Percentiles rank a stretch among this genome's conserved stretches.
Conservation (phyloP, 306 rosid genomes). For the Castanospermum australe region DNA sequence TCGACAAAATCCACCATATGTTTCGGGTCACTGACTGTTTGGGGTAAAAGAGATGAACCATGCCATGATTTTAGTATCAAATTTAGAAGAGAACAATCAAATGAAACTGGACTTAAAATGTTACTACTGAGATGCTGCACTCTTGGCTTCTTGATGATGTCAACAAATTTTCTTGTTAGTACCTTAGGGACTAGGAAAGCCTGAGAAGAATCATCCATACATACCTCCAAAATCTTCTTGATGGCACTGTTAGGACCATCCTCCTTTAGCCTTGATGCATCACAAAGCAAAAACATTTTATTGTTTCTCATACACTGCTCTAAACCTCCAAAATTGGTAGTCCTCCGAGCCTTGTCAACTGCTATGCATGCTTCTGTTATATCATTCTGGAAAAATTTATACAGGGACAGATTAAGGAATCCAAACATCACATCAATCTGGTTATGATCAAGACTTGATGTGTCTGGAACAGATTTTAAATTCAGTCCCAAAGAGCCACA, state of each 20-base stretch:
- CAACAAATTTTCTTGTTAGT: slow-evolving; percentile 65
- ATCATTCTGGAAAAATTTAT: slow-evolving; percentile 56
- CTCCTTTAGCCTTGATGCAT: slow-evolving; percentile 50
- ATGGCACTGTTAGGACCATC: slow-evolving; percentile 42
- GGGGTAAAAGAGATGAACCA: slow-evolving; percentile 76
- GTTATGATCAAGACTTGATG: slow-evolving; percentile 24
- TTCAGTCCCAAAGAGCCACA: slow-evolving; percentile 41
- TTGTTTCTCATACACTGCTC: slow-evolving; percentile 62
- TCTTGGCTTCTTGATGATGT: slow-evolving; percentile 72
- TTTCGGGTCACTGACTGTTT: slow-evolving; percentile 51
- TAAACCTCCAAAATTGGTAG: slow-evolving; percentile 49
- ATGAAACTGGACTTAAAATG: slow-evolving; percentile 56
- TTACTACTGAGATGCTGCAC: slow-evolving; percentile 60
- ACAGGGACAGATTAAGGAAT: slow-evolving; percentile 73
- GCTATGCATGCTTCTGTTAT: slow-evolving; percentile 58
- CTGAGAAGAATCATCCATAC: slow-evolving; percentile 43
- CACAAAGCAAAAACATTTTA: slow-evolving; percentile 64
- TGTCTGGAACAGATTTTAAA: slow-evolving; percentile 40
- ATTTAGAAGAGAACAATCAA: slow-evolving; percentile 65
- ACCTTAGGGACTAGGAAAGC: slow-evolving; percentile 43
- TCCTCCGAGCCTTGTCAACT: slow-evolving; percentile 60
- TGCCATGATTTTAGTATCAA: slow-evolving; percentile 69
- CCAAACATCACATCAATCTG: slow-evolving; percentile 73
- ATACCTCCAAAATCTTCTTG: slow-evolving; percentile 60
- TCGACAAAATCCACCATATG: slow-evolving; percentile 87